phyloP scores from a whole-genome alignment of 2,329 filamentous ascomycete genomes.

The Aspergillus calidoustus region DNA sequence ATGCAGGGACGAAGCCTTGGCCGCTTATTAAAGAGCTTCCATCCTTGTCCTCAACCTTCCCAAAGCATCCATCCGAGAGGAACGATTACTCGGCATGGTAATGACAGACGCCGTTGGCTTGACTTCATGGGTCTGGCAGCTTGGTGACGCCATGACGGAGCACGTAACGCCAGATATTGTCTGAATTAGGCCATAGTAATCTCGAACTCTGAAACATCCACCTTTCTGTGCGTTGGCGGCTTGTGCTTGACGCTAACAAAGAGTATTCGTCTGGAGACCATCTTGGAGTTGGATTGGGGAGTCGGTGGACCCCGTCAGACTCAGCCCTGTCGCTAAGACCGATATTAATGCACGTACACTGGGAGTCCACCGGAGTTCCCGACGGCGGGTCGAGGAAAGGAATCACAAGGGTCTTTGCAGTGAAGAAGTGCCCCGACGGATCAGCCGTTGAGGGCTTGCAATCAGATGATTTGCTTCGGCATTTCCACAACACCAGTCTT shows the following conservation, averaged over 20 bases:
- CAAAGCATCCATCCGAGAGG: not conserved
- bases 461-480: not conserved
- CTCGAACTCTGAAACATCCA: not conserved
- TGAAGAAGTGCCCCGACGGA: not conserved
- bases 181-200: not conserved
- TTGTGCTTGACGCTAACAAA: conserved; percentile 1
- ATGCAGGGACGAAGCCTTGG: not conserved
- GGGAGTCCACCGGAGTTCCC: conserved; percentile 1
- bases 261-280: not conserved
- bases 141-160: not conserved
- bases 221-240: not conserved
- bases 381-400: not conserved
- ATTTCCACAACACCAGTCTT: not conserved
- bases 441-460: too few relatives aligned
- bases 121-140: not conserved
- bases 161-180: not conserved
- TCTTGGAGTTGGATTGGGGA: not conserved
- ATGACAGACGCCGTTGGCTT: not conserved
- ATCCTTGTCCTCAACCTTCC: not conserved
- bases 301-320: conserved; percentile 3
- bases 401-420: not conserved
- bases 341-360: not conserved
- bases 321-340: conserved; percentile 7
- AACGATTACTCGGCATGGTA: not conserved
- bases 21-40: conserved; percentile 1